These are phyloP conservation scores for Aspergillus niger DNA, from an alignment of 2,329 filamentous ascomycete genomes.

Conservation along the genomic window DNA sequence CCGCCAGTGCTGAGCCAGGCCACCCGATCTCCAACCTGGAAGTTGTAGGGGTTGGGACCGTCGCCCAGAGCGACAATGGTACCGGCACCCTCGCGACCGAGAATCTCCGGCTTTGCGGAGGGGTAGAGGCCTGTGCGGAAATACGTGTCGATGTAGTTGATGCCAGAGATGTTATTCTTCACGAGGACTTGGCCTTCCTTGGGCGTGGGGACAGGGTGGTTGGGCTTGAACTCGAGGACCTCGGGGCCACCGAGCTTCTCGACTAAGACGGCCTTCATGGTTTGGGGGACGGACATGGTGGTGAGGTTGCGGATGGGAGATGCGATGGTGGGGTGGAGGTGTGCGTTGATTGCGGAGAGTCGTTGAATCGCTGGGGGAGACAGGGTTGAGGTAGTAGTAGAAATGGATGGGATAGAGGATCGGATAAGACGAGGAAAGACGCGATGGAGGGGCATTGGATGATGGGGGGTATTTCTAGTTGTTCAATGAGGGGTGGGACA, in stretches of 20 bases:
- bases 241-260: slow-evolving; percentile 72
- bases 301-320: slow-evolving; percentile 14
- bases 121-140: slow-evolving; percentile 84
- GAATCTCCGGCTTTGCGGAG: slow-evolving; percentile 68
- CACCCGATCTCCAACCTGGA: slow-evolving; percentile 69
- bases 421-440: slow-evolving; percentile 1
- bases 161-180: slow-evolving; percentile 75
- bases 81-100: slow-evolving; percentile 79
- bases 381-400: neutral
- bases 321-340: slow-evolving; percentile 7
- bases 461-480: neutral
- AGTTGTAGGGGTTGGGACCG: slow-evolving; percentile 52
- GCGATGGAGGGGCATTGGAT: slow-evolving; percentile 11
- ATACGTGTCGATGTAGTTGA: slow-evolving; percentile 93
- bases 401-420: neutral
- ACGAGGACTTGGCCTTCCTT: slow-evolving; percentile 74
- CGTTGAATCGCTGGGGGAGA: slow-evolving; percentile 1
- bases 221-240: slow-evolving; percentile 69
- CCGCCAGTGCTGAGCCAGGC: slow-evolving; percentile 63
- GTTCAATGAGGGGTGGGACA: neutral
- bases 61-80: slow-evolving; percentile 64
- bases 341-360: slow-evolving; percentile 17
- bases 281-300: slow-evolving; percentile 56
- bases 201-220: slow-evolving; percentile 69
- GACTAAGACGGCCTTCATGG: slow-evolving; percentile 73